phyloP scores from a whole-genome alignment of 345 rosid genomes.

The Salix udensis region DNA sequence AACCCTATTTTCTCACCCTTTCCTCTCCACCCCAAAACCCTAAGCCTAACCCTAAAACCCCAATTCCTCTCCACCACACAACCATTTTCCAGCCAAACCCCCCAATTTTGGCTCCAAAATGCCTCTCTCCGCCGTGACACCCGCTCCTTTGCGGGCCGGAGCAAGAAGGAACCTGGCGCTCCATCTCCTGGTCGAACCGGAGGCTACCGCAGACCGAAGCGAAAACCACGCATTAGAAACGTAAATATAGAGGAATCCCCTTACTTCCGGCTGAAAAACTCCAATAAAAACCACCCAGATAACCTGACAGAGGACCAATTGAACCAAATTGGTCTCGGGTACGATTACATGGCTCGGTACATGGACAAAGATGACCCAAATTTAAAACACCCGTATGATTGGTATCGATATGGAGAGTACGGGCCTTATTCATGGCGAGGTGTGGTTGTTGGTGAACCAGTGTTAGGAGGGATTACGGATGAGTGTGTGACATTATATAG shows the following conservation, averaged over 20 bases:
- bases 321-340: slow-evolving; percentile 74
- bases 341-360: slow-evolving; percentile 85
- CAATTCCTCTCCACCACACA: slow-evolving; percentile 11
- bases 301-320: slow-evolving; percentile 81
- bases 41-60: slow-evolving; percentile 10
- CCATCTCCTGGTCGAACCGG: slow-evolving; percentile 54
- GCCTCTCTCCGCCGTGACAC: slow-evolving; percentile 34
- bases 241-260: slow-evolving; percentile 53
- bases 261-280: slow-evolving; percentile 61
- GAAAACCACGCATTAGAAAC: slow-evolving; percentile 38
- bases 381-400: slow-evolving; percentile 74
- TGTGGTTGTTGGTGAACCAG: slow-evolving; percentile 83
- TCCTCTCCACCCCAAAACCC: slow-evolving; percentile 24
- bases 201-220: slow-evolving; percentile 47
- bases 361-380: slow-evolving; percentile 90
- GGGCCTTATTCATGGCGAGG: slow-evolving; percentile 98
- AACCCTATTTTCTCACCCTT: slow-evolving; percentile 40
- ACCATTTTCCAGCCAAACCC: slow-evolving; percentile 16
- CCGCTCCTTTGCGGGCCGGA: slow-evolving; percentile 70
- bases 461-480: slow-evolving; percentile 72
- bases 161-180: slow-evolving; percentile 76
- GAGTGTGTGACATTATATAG: slow-evolving; percentile 67
- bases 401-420: slow-evolving; percentile 91
- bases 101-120: not conserved
- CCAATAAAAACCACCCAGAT: slow-evolving; percentile 58